Evolutionary conservation across 2,329 filamentous ascomycete species (phyloP), one percentile per base, ranked within the genome.

Genomic region (Didymosphaeria variabile): DNA sequence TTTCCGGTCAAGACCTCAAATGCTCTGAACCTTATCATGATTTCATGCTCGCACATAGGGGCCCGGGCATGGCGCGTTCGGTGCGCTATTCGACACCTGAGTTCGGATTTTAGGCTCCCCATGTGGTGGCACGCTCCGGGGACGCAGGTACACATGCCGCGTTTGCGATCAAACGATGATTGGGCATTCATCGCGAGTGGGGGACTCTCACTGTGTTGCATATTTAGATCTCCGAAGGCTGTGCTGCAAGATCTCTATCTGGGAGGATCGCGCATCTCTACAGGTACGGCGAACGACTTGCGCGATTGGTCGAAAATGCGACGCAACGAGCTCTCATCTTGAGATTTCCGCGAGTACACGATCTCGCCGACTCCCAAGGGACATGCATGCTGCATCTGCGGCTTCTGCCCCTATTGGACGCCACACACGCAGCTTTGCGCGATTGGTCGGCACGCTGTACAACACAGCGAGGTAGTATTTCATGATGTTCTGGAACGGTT

Each of bases 261-360:
- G 34, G 34, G 10, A 10, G 3, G 13, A 12, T 36, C 10, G 34
- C 34, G 34, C 4, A 36, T 36, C 34, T 36, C 34, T 8, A 15
- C 34, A 12, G 13, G 9, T 36, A 12, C 34, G 13, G 9, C 10
- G 34, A 36, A 36, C 29, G 19, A 15, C 21, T 53, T 53, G 50
- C 50, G 50, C 50, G 2, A 53, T 53, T 53, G 50, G 50, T 42
- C 21, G 32, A 42, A 21, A 42, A 10, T 10, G 19, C n/a, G 31
- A 40, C 42, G 36, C 50, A 19, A 31, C 10, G 21, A 12, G 19
- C 17, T 26, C 50, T 23, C 23, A 15, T 40, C 32, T 26, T 2
- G 8, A 26, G 17, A 23, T 10, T 10, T 12, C 42, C 36, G 36
- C 50, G 21, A 10, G 36, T 13, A 31, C 17, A 42, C 23, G 32